Evolutionary conservation across 345 rosid genomes (phyloP), one percentile per base, ranked within the genome.

Genomic region (Syzygium aqueum): DNA sequence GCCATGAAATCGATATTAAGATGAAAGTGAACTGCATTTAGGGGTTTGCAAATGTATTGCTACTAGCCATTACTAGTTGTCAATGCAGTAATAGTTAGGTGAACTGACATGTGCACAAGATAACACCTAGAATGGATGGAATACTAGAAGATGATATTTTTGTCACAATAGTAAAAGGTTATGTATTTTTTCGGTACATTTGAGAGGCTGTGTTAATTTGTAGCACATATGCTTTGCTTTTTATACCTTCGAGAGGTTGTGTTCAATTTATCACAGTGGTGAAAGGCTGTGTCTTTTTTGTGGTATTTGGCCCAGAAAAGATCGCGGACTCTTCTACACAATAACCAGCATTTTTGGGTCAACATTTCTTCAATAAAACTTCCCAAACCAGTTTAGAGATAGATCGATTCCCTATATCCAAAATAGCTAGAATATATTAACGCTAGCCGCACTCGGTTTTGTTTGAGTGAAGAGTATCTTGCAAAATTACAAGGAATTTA

Each of bases 1-100:
- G 7, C 25, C 49, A 37, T 73, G 0, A 33, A 33, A 9, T 37
- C 8, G 0, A 33, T 19, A 37, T 33, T 0, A 33, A 73, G 12
- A 33, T 61, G 78, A 65, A 30, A 67, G 43, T 37, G 80, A 5
- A 40, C 27, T 37, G 27, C 37, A 19, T 73, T 19, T 73, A 25
- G 80, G 80, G 77, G 49, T 0, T 73, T 73, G 80, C 11, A 27
- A 73, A 37, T 19, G 80, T 73, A 73, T 37, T 73, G 80, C 80
- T 33, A 40, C 49, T 73, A 73, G 82, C 49, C 82, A 73, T 73
- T 73, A 33, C 80, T 73, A 73, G 82, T 19, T 73, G 82, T 21
- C 82, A 19, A 37, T 3, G 4, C 43, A 73, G 27, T 19, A 73
- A 37, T 49, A 73, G 43, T 17, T 67, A 33, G 80, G 80, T 40